Evolutionary conservation across 495 filamentous ascomycete genomes (phyloP).

Genomic region (Alectoria sarmentosa): DNA sequence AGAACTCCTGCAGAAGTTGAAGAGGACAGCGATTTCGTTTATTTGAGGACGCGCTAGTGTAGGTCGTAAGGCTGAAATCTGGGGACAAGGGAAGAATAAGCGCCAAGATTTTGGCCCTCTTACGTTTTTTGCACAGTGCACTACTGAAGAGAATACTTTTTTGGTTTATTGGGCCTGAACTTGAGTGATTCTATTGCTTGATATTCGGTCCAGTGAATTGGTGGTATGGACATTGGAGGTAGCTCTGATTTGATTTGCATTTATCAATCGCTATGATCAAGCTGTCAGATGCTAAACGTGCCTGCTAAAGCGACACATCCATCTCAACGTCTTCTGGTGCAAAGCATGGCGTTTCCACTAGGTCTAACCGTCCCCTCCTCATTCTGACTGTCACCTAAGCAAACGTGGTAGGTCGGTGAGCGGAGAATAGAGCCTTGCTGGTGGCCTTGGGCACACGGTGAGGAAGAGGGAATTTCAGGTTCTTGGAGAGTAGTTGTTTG

Average conservation of each 20-base stretch:
- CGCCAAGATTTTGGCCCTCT: not conserved
- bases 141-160: not conserved
- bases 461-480: slow-evolving; percentile 96
- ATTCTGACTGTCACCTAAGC: slow-evolving; percentile 34
- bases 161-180: too few relatives aligned
- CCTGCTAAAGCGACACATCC: not conserved
- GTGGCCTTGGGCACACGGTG: slow-evolving; percentile 77
- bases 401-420: slow-evolving; percentile 89
- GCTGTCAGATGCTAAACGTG: not conserved
- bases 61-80: slow-evolving; percentile 7
- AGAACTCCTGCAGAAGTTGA: slow-evolving; percentile 13
- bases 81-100: slow-evolving; percentile 3
- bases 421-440: slow-evolving; percentile 82
- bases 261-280: not conserved
- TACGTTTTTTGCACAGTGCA: not conserved
- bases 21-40: slow-evolving; percentile 19
- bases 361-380: not conserved
- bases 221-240: not conserved
- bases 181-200: not conserved
- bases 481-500: slow-evolving; percentile 91
- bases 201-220: not conserved
- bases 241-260: not conserved
- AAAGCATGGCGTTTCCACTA: not conserved
- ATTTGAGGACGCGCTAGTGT: slow-evolving; percentile 13
- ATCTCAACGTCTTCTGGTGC: not conserved